These are phyloP conservation scores for Hawksworthiomyces lignivorus DNA, from an alignment of 2,329 filamentous ascomycete genomes.

Conservation along the genomic window DNA sequence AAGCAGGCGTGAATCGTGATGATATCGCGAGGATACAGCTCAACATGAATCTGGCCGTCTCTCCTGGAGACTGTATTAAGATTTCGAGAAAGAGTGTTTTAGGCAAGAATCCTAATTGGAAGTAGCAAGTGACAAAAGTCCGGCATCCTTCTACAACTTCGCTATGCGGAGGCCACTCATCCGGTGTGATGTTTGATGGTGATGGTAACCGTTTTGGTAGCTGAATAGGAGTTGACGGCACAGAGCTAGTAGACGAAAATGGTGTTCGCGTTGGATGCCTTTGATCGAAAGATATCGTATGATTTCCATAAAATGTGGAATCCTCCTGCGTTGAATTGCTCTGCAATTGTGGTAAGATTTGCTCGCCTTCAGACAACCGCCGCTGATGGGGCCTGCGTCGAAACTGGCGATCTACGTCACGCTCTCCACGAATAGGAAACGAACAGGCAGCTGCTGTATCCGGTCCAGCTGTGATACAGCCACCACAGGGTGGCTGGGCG, in stretches of 20 bases:
- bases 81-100: conserved; percentile 42
- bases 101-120: conserved; percentile 51
- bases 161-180: conserved; percentile 39
- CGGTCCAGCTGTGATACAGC: conserved; percentile 41
- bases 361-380: too few relatives aligned
- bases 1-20: conserved; percentile 42
- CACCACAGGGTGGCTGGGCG: conserved; percentile 30
- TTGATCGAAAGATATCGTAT: too few relatives aligned
- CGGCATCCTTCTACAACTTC: conserved; percentile 45
- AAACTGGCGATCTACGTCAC: conserved; percentile 46
- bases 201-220: background rate
- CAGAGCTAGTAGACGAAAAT: background rate
- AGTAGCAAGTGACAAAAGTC: conserved; percentile 46
- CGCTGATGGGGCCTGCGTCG: conserved; percentile 42
- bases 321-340: too few relatives aligned
- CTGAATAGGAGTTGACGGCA: background rate
- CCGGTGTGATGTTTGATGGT: conserved; percentile 36
- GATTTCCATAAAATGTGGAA: too few relatives aligned
- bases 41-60: conserved; percentile 45
- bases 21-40: conserved; percentile 48
- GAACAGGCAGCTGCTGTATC: conserved; percentile 38
- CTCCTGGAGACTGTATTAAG: conserved; percentile 35
- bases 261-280: conserved; percentile 40
- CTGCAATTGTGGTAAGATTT: too few relatives aligned
- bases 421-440: conserved; percentile 45